Evolutionary conservation across 352 stramenopile genomes (phyloP), one percentile per base, ranked within the genome.

Genomic region (Halophytophthora polymorphica): DNA sequence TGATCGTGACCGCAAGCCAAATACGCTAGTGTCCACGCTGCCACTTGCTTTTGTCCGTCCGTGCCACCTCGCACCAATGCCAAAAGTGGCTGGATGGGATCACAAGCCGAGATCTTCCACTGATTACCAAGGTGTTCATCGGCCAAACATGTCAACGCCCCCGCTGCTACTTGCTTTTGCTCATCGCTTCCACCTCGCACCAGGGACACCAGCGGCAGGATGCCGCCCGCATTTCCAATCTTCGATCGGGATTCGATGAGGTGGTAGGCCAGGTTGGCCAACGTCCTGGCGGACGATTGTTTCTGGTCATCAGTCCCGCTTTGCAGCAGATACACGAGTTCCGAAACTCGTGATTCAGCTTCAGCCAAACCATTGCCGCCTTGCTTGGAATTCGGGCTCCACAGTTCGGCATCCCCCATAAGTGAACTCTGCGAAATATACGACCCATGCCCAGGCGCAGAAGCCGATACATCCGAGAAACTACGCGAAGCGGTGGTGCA

Each of bases 141-240:
- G 8, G 8, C 8, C 25, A 31, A 8, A 31, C 8, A 31, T 8
- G 15, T 18, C 12, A 50, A 13, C 13, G 28, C 18, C 2, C 18
- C 11, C 2, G n/a, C 17, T 1, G 44, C 44, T 12, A 15, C 14
- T 1, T 36, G 10, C 21, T 54, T 50, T 19, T 45, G 37, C 6
- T n/a, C 36, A n/a, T 56, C 53, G n/a, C n/a, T 56, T 12, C 23
- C 6, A 10, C n/a, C 19, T 14, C 37, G 28, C 11, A 42, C 28
- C 2, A 59, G 15, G 0, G 37, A n/a, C 17, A 50, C 15, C 15
- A 41, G 10, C 3, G 17, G 6, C 17, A 25, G 4, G 19, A 49
- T 49, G 7, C 28, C 14, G 15, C 43, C 43, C 2, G 23, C 28
- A 39, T 22, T 17, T 10, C 8, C 43, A 13, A 49, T 34, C 14